A percentile compares a stretch with the other conserved stretches of the same genome.
Conservation (phyloP, 2,329 filamentous ascomycete species). For the Monilinia vaccinii-corymbosi region DNA sequence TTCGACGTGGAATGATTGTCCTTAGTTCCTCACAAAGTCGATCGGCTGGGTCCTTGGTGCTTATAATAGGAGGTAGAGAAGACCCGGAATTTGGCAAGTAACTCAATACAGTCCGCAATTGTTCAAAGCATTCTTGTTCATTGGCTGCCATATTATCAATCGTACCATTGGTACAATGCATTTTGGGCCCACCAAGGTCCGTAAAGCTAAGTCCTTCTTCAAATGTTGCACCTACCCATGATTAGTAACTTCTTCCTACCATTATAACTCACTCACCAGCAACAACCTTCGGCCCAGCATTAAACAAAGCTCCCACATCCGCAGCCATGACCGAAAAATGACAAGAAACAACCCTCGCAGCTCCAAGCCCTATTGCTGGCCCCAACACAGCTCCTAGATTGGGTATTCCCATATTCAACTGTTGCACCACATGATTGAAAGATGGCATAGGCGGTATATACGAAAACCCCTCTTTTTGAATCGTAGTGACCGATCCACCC, state of each 20-base stretch:
- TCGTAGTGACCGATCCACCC: slow-evolving; percentile 52
- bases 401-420: slow-evolving; percentile 54
- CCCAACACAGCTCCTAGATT: slow-evolving; percentile 55
- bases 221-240: slow-evolving; percentile 42
- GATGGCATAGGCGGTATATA: slow-evolving; percentile 50
- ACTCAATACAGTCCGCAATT: slow-evolving; percentile 45
- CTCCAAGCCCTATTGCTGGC: slow-evolving; percentile 54
- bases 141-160: slow-evolving; percentile 55
- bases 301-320: slow-evolving; percentile 53
- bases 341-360: slow-evolving; percentile 50
- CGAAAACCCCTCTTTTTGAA: slow-evolving; percentile 44
- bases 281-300: slow-evolving; percentile 55
- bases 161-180: slow-evolving; percentile 57
- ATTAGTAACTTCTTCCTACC: not conserved
- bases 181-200: slow-evolving; percentile 49
- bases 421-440: slow-evolving; percentile 44
- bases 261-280: slow-evolving; percentile 28
- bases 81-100: slow-evolving; percentile 50
- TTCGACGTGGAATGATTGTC: slow-evolving; percentile 46
- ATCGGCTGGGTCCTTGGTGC: slow-evolving; percentile 39
- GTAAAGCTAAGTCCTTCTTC: slow-evolving; percentile 51
- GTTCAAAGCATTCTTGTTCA: slow-evolving; percentile 53
- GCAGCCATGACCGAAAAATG: slow-evolving; percentile 60
- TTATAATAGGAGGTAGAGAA: slow-evolving; percentile 41
- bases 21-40: slow-evolving; percentile 41